Percentiles rank a stretch among this genome's conserved stretches.
Conservation (phyloP, 345 rosid species). For the Syzygium oleosum region DNA sequence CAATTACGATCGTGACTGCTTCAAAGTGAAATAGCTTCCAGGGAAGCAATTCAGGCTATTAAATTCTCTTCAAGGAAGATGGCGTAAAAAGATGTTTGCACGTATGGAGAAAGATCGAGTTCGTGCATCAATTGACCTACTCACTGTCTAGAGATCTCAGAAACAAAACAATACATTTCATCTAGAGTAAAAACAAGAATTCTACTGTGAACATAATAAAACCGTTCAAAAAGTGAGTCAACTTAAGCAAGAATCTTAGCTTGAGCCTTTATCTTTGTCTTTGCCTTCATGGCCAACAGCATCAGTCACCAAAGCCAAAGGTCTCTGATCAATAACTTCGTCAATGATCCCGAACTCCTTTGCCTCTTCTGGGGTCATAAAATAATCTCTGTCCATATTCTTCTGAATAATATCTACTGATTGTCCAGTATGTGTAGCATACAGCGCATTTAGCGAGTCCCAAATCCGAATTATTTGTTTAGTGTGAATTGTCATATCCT, state of each 20-base stretch:
- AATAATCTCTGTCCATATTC: slow-evolving; percentile 95
- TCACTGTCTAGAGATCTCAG: neutral
- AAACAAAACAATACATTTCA: neutral
- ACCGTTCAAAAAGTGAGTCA: neutral
- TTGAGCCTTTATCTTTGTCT: slow-evolving; percentile 52
- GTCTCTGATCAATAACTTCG: slow-evolving; percentile 88
- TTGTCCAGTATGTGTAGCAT: slow-evolving; percentile 73
- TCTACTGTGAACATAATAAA: neutral
- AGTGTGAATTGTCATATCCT: slow-evolving; percentile 86
- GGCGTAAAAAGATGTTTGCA: neutral
- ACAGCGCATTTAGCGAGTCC: slow-evolving; percentile 74
- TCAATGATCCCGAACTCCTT: slow-evolving; percentile 94
- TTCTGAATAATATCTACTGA: slow-evolving; percentile 62
- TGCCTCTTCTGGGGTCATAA: slow-evolving; percentile 93
- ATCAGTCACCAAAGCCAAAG: slow-evolving; percentile 71
- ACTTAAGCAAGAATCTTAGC: slow-evolving; percentile 14
- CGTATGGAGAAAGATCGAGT: neutral
- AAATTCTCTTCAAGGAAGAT: neutral
- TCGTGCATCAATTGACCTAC: neutral
- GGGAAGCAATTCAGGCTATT: neutral
- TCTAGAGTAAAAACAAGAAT: neutral
- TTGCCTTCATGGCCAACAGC: slow-evolving; percentile 61
- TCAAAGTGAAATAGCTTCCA: neutral
- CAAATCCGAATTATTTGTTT: slow-evolving; percentile 92
- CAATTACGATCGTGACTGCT: neutral